phyloP scores from a whole-genome alignment of 495 filamentous ascomycete genomes.

The Usnea hakonensis region DNA sequence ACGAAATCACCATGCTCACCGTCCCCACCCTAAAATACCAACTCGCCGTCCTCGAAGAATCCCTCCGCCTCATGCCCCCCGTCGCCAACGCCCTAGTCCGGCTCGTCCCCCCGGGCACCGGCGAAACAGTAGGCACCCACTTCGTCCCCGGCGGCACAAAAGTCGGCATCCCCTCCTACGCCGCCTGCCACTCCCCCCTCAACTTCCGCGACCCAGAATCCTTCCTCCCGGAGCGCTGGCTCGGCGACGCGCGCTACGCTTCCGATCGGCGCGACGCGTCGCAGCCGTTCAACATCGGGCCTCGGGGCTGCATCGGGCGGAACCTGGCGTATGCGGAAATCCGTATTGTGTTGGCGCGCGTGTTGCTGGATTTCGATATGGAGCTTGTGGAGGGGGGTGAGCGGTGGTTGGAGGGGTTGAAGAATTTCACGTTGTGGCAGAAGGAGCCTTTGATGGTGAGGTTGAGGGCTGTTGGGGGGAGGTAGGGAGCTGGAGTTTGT shows the following conservation, averaged over 20 bases:
- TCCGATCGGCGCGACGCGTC: not conserved
- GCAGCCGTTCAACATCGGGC: not conserved
- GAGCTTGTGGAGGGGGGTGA: not conserved
- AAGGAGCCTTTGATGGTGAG: not conserved
- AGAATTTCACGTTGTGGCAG: not conserved
- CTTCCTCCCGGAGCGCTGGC: not conserved
- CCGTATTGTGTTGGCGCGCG: not conserved
- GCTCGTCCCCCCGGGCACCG: not conserved
- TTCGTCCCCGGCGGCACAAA: not conserved
- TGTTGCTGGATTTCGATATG: not conserved
- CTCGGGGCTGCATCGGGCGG: not conserved
- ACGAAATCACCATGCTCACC: not conserved
- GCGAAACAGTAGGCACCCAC: not conserved
- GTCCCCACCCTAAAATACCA: not conserved
- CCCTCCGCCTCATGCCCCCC: not conserved
- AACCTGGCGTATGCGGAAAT: not conserved
- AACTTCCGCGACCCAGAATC: not conserved
- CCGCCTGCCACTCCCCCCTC: not conserved
- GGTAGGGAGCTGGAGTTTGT: not conserved
- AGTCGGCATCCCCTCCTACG: not conserved
- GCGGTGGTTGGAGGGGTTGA: not conserved
- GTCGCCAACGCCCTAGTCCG: not conserved
- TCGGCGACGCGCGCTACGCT: not conserved
- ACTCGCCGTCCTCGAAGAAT: not conserved
- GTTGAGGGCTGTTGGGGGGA: not conserved